phyloP scores from a whole-genome alignment of 228 moss, liverwort and hornwort species.

The Sphagnum magellanicum region DNA sequence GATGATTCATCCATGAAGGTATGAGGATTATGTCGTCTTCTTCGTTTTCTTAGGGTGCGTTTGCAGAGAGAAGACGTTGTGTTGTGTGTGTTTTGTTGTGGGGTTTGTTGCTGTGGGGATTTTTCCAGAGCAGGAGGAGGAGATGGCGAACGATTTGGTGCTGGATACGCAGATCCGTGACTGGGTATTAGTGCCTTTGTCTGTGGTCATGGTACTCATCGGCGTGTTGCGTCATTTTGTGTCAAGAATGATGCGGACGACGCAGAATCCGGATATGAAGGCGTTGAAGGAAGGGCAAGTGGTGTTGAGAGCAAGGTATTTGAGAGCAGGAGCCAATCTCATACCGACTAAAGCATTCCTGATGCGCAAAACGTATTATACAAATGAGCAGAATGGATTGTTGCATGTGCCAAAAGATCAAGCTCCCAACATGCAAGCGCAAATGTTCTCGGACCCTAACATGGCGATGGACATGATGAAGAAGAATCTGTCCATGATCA shows the following conservation, averaged over 20 bases:
- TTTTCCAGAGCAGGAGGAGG: neutral
- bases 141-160: conserved; percentile 95
- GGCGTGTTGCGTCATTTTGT: conserved; percentile 93
- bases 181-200: conserved; percentile 92
- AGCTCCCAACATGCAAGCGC: conserved; percentile 76
- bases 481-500: conserved; percentile 98
- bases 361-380: conserved; percentile 74
- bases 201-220: conserved; percentile 95
- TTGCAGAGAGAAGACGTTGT: no score
- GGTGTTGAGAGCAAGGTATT: conserved; percentile 74
- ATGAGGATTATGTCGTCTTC: no score
- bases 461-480: conserved; percentile 99
- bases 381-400: conserved; percentile 91
- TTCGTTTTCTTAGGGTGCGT: no score
- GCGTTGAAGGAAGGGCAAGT: conserved; percentile 95
- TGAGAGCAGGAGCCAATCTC: conserved; percentile 70
- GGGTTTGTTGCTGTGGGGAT: no score
- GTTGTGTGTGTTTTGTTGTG: no score
- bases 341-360: conserved; percentile 81
- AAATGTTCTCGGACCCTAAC: conserved; percentile 98
- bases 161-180: conserved; percentile 91
- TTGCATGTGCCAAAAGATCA: conserved; percentile 93
- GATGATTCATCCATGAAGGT: no score
- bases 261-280: conserved; percentile 79
- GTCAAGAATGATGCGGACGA: conserved; percentile 78